Base-by-base conservation (phyloP, 768 basidiomycete species). In the Russula sp. region DNA sequence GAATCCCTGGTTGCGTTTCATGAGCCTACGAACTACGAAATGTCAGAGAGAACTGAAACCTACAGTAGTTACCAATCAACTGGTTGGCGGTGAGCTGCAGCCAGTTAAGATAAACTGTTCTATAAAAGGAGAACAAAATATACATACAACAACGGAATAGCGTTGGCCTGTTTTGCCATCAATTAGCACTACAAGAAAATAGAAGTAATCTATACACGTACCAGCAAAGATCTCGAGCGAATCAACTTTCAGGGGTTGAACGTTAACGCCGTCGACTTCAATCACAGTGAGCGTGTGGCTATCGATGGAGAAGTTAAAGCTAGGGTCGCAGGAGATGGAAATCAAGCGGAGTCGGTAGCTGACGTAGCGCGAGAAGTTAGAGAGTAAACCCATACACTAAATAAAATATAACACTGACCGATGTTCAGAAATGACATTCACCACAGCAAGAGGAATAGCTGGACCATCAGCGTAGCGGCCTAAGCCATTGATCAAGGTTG, bases 321-420 rank as follows among this genome's bases (percentile, higher is more conserved):
- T 60, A 5, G 74, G 71, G 75, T 75, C 71, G 69, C 86, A 86
- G 22, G 83, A 81, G 13, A 80, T 76, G 5, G 77, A 74, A 32
- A 86, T 62, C 5, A 87, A 44, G 6, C 85, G 79, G 74, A 86
- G 81, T 14, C 85, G 79, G 67, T 85, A 86, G 4, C 82, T 77
- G 56, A 18, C 54, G 70, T 72, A 16, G 42, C 13, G 28, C 32
- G 22, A 20, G 14, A 49, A 26, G 34, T 60, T 16, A 63, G n/a
- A 36, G 22, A 36, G 34, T 10, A 8, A 22, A 32, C 46, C n/a
- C 38, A 57, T 1, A n/a, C n/a, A 20, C 59, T 18, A 18, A 14
- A 20, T 51, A 9, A 30, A 46, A 30, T 9, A 22, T 1, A 30
- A 32, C 18, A 49, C 66, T 26, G 26, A 72, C 61, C 73, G 69